Conservation (phyloP, 1,284 basidiomycete genomes). For the Microbotryum scabiosae region DNA sequence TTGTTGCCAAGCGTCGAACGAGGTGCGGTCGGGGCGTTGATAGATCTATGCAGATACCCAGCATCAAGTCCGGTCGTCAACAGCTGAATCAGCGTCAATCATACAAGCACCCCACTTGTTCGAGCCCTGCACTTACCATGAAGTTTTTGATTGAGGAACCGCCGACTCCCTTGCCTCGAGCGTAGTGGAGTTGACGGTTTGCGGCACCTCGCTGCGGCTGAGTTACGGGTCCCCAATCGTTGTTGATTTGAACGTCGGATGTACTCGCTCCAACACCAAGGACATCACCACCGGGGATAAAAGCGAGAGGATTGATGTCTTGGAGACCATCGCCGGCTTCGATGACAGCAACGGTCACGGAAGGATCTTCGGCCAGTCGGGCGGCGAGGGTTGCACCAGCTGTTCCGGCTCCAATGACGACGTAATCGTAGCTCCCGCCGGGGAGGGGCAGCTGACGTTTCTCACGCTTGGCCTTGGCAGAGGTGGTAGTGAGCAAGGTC, state of each 20-base stretch:
- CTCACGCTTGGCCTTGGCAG: no score
- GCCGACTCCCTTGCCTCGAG: neutral
- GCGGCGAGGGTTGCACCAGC: slow-evolving; percentile 3
- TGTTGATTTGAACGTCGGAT: neutral
- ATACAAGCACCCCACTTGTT: no score
- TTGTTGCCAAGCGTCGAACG: no score
- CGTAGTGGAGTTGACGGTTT: neutral
- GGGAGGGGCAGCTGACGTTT: no score
- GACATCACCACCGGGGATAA: neutral
- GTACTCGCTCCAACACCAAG: neutral
- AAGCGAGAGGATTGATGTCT: neutral
- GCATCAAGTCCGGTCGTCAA: no score
- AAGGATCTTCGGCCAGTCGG: slow-evolving; percentile 2
- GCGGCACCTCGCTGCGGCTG: neutral
- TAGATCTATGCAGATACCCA: no score
- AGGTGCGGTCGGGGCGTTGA: no score
- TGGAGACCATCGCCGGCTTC: neutral
- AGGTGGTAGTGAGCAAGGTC: no score
- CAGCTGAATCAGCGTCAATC: no score
- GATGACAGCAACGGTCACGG: slow-evolving; percentile 2
- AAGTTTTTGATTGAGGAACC: slow-evolving; percentile 3
- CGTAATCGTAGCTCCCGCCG: neutral
- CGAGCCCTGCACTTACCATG: neutral
- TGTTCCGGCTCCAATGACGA: neutral
- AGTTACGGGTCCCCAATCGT: neutral